These are phyloP conservation scores for Pleurotus tuber-regium DNA, from an alignment of 768 basidiomycete species.

Conservation along the genomic window DNA sequence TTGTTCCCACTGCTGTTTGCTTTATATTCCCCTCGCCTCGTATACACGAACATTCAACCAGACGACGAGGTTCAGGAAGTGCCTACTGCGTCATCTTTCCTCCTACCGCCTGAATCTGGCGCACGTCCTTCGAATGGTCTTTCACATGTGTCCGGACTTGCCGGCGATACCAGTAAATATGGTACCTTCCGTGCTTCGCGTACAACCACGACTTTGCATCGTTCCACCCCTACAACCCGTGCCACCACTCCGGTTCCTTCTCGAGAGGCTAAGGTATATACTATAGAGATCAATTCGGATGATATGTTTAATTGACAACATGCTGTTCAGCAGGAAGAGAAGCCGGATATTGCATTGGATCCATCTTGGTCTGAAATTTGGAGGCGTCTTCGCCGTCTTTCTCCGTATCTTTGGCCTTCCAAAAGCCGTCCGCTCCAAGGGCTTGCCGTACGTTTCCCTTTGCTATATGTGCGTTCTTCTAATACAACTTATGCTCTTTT, in stretches of 20 bases:
- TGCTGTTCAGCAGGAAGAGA: slow-evolving; percentile 31
- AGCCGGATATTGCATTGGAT: slow-evolving; percentile 56
- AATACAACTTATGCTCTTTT: too few species aligned
- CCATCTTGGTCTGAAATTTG: slow-evolving; percentile 73
- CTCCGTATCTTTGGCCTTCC: slow-evolving; percentile 85
- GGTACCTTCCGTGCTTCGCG: slow-evolving; percentile 65
- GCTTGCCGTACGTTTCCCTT: slow-evolving; percentile 60
- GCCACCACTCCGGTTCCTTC: slow-evolving; percentile 47
- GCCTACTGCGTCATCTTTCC: slow-evolving; percentile 50
- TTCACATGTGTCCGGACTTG: slow-evolving; percentile 38
- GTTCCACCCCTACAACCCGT: slow-evolving; percentile 54
- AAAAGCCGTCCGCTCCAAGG: slow-evolving; percentile 65
- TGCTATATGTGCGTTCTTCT: too few species aligned
- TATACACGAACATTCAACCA: slow-evolving; percentile 52
- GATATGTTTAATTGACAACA: slow-evolving; percentile 8
- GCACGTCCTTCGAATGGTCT: slow-evolving; percentile 51
- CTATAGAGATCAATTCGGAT: neutral
- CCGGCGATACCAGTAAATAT: slow-evolving; percentile 56
- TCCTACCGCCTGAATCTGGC: slow-evolving; percentile 48
- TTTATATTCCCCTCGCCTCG: slow-evolving; percentile 60
- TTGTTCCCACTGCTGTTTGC: slow-evolving; percentile 58
- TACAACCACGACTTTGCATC: slow-evolving; percentile 48
- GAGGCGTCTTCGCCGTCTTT: slow-evolving; percentile 59
- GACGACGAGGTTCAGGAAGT: slow-evolving; percentile 38
- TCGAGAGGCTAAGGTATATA: slow-evolving; percentile 37